Evolutionary conservation across 1,284 basidiomycete genomes (phyloP), one percentile per base, ranked within the genome.

Genomic region (Ceratobasidium theobromae): DNA sequence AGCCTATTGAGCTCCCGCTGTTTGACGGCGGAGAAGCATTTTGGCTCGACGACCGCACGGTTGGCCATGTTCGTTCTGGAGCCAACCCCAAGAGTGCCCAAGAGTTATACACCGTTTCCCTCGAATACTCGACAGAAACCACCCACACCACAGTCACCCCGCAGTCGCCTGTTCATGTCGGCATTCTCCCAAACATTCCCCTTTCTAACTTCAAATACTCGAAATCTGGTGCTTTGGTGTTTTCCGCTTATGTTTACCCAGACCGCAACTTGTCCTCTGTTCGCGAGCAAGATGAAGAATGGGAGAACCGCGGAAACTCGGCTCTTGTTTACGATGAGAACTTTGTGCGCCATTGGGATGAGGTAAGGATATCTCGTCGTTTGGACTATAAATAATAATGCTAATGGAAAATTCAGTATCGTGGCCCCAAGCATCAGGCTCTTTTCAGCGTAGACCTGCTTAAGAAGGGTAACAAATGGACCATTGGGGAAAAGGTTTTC

Each of bases 321-420:
- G 93, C 89, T 1, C 79, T 83, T 70, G 89, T 95, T 0, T 96
- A 89, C 74, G 92, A 96, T 70, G 78, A 82, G 53, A 81, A 84
- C 1, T 92, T 84, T 73, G 86, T 86, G 43, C 81, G 93, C 25
- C 93, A 96, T 71, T 97, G 94, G 94, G 93, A 95, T 76, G 87
- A 84, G 3, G 96, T 93, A 92, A 79, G 83, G 41, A 84, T 84
- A 1, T 60, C 27, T 30, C 46, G 45, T 32, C 32, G 49, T 60
- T 60, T 49, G n/a, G 45, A n/a, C 12, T 25, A 30, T 28, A 18
- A 32, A 25, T 9, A 8, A 27, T 16, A 27, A n/a, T 27, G 49
- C 49, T 53, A 21, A 53, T 32, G 16, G 41, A 51, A 67, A 27
- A 45, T 30, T 49, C 23, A 54, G 48, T 70, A 67, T 48, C 23